Conservation (phyloP, 495 filamentous ascomycete genomes). For the Aspergillus kassunensis region DNA sequence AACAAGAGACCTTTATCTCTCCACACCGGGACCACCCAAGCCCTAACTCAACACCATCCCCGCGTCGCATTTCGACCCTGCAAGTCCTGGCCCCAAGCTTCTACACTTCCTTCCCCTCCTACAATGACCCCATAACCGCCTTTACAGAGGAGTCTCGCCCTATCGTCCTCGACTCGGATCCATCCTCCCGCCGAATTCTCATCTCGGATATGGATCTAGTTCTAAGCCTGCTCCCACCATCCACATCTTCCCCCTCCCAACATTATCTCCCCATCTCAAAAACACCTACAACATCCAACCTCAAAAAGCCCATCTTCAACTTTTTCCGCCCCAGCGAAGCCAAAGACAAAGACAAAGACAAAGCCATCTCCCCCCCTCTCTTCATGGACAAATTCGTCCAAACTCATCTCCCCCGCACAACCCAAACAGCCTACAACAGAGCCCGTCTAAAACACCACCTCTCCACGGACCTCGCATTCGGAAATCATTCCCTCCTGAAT, state of each 20-base stretch:
- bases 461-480: neutral
- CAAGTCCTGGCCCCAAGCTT: slow-evolving; percentile 4
- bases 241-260: no score
- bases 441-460: neutral
- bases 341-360: neutral
- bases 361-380: neutral
- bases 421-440: neutral
- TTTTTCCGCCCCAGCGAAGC: neutral
- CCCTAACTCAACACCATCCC: neutral
- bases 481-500: neutral
- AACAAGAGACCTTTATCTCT: slow-evolving; percentile 1
- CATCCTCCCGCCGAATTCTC: neutral
- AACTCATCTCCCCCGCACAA: neutral
- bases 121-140: neutral
- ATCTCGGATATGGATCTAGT: no score
- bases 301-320: neutral
- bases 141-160: neutral
- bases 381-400: neutral
- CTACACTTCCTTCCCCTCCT: slow-evolving; percentile 1
- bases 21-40: neutral
- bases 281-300: no score
- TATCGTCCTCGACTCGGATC: neutral
- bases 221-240: no score
- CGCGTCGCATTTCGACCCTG: no score
- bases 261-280: no score